Base-by-base conservation (phyloP, 495 filamentous ascomycete species). In the Trichoderma erinaceum region DNA sequence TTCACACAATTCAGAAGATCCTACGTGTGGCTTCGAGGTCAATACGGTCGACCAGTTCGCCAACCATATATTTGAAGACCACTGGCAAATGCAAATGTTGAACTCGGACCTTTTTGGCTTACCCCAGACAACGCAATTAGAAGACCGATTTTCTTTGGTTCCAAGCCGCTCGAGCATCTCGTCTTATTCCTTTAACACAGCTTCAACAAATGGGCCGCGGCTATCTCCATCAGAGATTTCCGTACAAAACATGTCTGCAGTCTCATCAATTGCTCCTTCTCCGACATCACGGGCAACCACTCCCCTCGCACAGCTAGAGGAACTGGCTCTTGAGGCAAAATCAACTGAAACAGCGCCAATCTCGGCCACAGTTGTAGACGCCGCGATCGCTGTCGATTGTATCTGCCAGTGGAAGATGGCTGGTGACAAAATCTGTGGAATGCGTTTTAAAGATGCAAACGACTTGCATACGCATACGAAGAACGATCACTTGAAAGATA, bases 331-430 rank as follows among this genome's bases (percentile, higher is more conserved):
- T 12, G 56, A 27, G 56, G 13, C 56, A 61, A 23, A 29, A 1
- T 32, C 56, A 61, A 29, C 27, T 12, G 27, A 61, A 18, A 6
- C 29, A 16, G 13, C 56, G 3, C 25, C 23, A 29, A 16, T 1
- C 77, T 78, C 35, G 35, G 35, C 5, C 35, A 38, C 66, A 68
- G 72, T 11, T 78, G 78, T 66, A 71, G 74, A 44, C 78, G 77
- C 77, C 69, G 71, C 41, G 75, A 72, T 66, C 79, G 77, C 25
- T 6, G 56, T 61, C 27, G 56, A 61, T 29, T 21, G n/a, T 61
- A 61, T 25, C 12, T 61, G 56, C n/a, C 56, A 15, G 7, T 61
- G 56, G 56, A 61, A 32, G 56, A 15, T 21, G 4, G 10, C 23
- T 3, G 56, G 27, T 18, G 56, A 23, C 56, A 61, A 61, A 61